Conservation (phyloP, 768 basidiomycete genomes). For the Zangia roseola region DNA sequence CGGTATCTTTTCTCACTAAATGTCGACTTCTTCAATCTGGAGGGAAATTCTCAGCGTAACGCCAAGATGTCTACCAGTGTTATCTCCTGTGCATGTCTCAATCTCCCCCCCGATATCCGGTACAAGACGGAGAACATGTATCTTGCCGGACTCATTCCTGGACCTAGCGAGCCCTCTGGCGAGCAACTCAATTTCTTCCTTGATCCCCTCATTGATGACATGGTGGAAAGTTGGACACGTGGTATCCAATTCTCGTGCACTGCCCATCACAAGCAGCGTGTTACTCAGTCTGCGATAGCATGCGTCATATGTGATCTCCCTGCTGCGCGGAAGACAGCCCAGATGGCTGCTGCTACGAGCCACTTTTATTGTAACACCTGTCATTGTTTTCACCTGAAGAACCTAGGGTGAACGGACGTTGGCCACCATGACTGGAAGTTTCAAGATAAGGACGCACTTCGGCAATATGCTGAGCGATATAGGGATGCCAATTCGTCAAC, state of each 20-base stretch:
- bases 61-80: constrained; percentile 30
- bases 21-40: constrained; percentile 36
- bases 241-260: constrained; percentile 11
- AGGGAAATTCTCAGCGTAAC: constrained; percentile 26
- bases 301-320: constrained; percentile 32
- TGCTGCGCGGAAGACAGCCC: constrained; percentile 28
- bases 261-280: constrained; percentile 3
- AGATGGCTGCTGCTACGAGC: constrained; percentile 20
- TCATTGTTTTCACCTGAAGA: constrained; percentile 10
- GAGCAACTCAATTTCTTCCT: constrained; percentile 33
- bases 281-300: constrained; percentile 9
- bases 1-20: constrained; percentile 27
- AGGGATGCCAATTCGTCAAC: neutral
- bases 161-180: constrained; percentile 26
- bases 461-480: neutral
- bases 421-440: neutral
- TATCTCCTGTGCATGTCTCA: constrained; percentile 34
- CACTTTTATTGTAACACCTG: constrained; percentile 35
- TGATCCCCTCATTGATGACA: constrained; percentile 29
- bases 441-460: neutral
- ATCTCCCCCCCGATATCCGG: constrained; percentile 30
- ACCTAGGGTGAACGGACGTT: constrained; percentile 1
- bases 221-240: constrained; percentile 10
- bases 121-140: constrained; percentile 37
- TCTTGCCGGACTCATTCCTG: constrained; percentile 28